These are phyloP conservation scores for Candida schatavii DNA, from an alignment of 805 yeast genomes.

Conservation along the genomic window DNA sequence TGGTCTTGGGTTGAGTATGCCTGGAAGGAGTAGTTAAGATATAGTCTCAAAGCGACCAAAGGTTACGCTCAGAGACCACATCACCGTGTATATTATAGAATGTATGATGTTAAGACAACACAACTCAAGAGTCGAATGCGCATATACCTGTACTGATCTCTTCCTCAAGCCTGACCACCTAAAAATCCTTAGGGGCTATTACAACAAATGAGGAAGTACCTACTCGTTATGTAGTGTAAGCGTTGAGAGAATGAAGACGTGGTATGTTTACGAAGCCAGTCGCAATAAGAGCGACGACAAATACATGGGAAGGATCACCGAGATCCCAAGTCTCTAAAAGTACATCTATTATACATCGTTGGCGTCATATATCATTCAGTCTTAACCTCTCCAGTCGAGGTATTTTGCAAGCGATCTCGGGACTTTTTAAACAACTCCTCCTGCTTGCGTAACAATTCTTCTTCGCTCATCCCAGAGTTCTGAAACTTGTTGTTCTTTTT, in stretches of 20 bases:
- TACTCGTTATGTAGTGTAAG: too few relatives aligned
- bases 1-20: constrained; percentile 56
- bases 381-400: constrained; percentile 13
- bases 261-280: too few relatives aligned
- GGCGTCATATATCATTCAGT: constrained; percentile 6
- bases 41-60: neutral
- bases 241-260: too few relatives aligned
- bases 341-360: constrained; percentile 5
- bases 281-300: too few relatives aligned
- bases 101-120: neutral
- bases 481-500: constrained; percentile 90
- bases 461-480: constrained; percentile 88
- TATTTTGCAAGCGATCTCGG: constrained; percentile 56
- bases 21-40: too few relatives aligned
- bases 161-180: too few relatives aligned
- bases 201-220: too few relatives aligned
- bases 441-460: constrained; percentile 86
- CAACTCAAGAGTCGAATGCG: too few relatives aligned
- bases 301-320: too few relatives aligned
- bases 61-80: too few relatives aligned
- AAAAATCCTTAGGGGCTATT: too few relatives aligned
- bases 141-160: too few relatives aligned
- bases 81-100: neutral
- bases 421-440: constrained; percentile 86
- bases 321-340: neutral